These are phyloP conservation scores for Debaryomyces fabryi DNA, from an alignment of 1,139 yeast species.

Conservation along the genomic window DNA sequence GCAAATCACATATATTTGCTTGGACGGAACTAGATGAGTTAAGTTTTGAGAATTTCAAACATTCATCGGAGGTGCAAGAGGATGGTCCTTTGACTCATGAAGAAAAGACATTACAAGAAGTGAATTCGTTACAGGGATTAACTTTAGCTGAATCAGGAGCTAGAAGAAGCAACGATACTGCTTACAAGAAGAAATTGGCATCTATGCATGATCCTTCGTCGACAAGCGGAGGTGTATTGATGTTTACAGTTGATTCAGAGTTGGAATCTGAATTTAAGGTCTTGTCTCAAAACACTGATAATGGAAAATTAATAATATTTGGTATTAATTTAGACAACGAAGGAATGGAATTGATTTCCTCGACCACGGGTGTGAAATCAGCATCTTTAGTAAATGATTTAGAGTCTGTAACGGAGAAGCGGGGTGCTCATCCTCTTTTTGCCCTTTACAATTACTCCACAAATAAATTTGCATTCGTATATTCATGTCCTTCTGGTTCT, in stretches of 20 bases:
- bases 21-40: slow-evolving; percentile 67
- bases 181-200: slow-evolving; percentile 35
- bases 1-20: slow-evolving; percentile 51
- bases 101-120: slow-evolving; percentile 54
- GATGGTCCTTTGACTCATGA: slow-evolving; percentile 60
- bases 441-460: slow-evolving; percentile 51
- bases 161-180: slow-evolving; percentile 12
- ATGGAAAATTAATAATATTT: slow-evolving; percentile 30
- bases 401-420: slow-evolving; percentile 12
- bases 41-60: slow-evolving; percentile 49
- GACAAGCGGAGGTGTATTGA: slow-evolving; percentile 20
- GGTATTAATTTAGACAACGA: slow-evolving; percentile 36
- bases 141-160: slow-evolving; percentile 26
- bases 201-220: slow-evolving; percentile 32
- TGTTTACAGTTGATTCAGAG: slow-evolving; percentile 31
- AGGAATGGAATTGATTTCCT: slow-evolving; percentile 25
- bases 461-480: slow-evolving; percentile 57
- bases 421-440: slow-evolving; percentile 48
- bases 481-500: slow-evolving; percentile 89
- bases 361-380: slow-evolving; percentile 19
- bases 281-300: slow-evolving; percentile 16
- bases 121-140: slow-evolving; percentile 42
- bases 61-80: slow-evolving; percentile 35
- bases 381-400: slow-evolving; percentile 26
- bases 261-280: slow-evolving; percentile 28